A percentile compares a stretch with the other conserved stretches of the same genome.
These are phyloP conservation scores for Singerocomus rubriflavus DNA, from an alignment of 1,284 basidiomycete genomes.

Conservation along the genomic window DNA sequence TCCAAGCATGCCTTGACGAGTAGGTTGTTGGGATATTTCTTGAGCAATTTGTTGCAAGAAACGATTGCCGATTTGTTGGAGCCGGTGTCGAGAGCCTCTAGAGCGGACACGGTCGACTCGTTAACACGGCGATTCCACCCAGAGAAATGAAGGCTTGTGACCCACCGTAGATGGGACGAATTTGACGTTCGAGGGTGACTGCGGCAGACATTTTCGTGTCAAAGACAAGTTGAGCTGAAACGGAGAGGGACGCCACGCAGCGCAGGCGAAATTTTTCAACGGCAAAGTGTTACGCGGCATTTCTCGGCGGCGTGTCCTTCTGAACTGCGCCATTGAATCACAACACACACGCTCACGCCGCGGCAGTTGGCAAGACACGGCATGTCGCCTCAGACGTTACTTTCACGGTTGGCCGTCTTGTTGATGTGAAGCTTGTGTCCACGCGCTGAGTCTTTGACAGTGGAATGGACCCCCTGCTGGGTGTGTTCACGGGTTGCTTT, in stretches of 20 bases:
- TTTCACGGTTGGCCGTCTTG: slow-evolving; percentile 48
- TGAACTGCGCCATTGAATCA: neutral
- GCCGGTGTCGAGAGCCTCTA: slow-evolving; percentile 80
- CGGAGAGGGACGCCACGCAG: slow-evolving; percentile 1
- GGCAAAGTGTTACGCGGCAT: slow-evolving; percentile 25
- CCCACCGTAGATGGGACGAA: slow-evolving; percentile 76
- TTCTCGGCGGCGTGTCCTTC: slow-evolving; percentile 22
- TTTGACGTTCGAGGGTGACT: slow-evolving; percentile 67
- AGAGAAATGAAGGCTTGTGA: neutral
- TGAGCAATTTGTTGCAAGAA: slow-evolving; percentile 80
- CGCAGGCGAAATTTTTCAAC: slow-evolving; percentile 27
- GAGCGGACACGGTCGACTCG: neutral
- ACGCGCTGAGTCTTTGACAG: slow-evolving; percentile 34
- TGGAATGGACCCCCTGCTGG: slow-evolving; percentile 69
- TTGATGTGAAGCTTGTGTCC: neutral
- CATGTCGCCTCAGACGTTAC: slow-evolving; percentile 33
- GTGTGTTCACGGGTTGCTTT: slow-evolving; percentile 77
- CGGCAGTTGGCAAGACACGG: neutral
- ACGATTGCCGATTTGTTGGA: slow-evolving; percentile 83
- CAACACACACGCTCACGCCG: slow-evolving; percentile 2
- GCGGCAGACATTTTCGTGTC: slow-evolving; percentile 38
- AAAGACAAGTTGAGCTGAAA: neutral
- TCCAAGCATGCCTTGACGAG: slow-evolving; percentile 60
- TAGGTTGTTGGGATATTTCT: slow-evolving; percentile 71
- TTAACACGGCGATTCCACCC: slow-evolving; percentile 7